A percentile compares a stretch with the other conserved stretches of the same genome.
phyloP scores from a whole-genome alignment of 116 monocot genomes.

The Iris pallida region DNA sequence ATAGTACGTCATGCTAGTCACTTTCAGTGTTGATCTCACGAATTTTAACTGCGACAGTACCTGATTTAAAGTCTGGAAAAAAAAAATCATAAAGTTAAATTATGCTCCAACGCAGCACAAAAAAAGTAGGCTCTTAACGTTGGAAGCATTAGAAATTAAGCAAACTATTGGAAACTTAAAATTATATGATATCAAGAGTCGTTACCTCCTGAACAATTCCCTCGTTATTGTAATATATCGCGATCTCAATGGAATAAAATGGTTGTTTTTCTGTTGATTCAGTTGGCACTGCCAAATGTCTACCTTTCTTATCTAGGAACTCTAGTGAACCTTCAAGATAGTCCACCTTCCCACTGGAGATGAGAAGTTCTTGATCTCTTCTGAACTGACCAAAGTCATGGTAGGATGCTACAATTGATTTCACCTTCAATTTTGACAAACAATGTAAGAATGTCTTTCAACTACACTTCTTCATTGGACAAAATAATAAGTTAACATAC shows the following conservation, averaged over 20 bases:
- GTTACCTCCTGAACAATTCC: constrained; percentile 6
- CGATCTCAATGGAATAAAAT: constrained; percentile 15
- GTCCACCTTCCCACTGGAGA: constrained; percentile 19
- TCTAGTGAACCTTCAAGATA: constrained; percentile 29
- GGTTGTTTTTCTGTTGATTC: not conserved
- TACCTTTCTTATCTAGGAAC: constrained; percentile 1
- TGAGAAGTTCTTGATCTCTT: constrained; percentile 24
- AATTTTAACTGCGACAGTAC: constrained; percentile 3
- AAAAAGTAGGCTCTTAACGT: not conserved
- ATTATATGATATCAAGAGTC: not conserved
- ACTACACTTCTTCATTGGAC: not conserved
- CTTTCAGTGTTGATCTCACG: not conserved
- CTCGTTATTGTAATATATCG: constrained; percentile 16
- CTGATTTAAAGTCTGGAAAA: constrained; percentile 5
- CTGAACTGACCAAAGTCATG: constrained; percentile 20
- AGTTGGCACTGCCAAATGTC: not conserved
- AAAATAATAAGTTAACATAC: constrained; percentile 8
- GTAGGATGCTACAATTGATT: constrained; percentile 9
- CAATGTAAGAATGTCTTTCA: not conserved
- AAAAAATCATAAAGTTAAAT: not conserved
- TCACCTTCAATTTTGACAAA: constrained; percentile 15
- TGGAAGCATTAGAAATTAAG: not conserved
- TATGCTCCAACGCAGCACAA: not conserved
- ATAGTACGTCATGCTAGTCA: constrained; percentile 16
- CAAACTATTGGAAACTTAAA: too few relatives aligned